Base-by-base conservation (phyloP, 805 yeast genomes). In the Saturnispora bothae region DNA sequence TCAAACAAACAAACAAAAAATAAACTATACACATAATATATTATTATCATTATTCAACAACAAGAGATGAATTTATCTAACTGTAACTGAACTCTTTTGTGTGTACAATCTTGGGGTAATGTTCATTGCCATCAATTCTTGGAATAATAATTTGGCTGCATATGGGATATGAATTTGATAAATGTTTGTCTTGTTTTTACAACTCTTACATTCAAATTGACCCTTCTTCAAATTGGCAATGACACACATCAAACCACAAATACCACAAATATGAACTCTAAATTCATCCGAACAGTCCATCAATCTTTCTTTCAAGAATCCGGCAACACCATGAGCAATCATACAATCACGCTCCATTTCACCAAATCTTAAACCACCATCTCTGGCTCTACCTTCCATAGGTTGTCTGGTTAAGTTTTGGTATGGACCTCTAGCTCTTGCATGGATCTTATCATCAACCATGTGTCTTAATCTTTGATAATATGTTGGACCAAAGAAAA, bases 281-380 rank as follows among this genome's bases (percentile, higher is more conserved):
- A 92, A 92, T 2, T 97, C 96, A 67, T 92, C 99, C 0, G 97
- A 89, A 10, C 96, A 96, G 63, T 92, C 97, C 96, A 92, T 89
- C 60, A 92, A 69, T 61, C 99, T 75, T 66, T 92, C 99, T 63
- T 89, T 86, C 67, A 92, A 73, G 69, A 92, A 89, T 6, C 96
- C 94, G 4, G 98, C 96, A 12, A 96, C 97, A 61, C 99, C 99
- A 59, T 92, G 97, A 2, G 99, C 98, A 70, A 92, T 92, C 96
- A 92, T 89, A 81, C 99, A 92, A 72, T 92, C 99, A 69, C 99
- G 84, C 66, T 92, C 99, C 99, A 92, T 92, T 64, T 89, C 98
- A 56, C 98, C 98, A 74, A 89, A 88, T 65, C 98, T 84, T 60
- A 89, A 70, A 52, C 98, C 98, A 76, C 98, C 98, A 64, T 92